phyloP scores from a whole-genome alignment of 495 filamentous ascomycete species.

The Tuber umbilicatum region DNA sequence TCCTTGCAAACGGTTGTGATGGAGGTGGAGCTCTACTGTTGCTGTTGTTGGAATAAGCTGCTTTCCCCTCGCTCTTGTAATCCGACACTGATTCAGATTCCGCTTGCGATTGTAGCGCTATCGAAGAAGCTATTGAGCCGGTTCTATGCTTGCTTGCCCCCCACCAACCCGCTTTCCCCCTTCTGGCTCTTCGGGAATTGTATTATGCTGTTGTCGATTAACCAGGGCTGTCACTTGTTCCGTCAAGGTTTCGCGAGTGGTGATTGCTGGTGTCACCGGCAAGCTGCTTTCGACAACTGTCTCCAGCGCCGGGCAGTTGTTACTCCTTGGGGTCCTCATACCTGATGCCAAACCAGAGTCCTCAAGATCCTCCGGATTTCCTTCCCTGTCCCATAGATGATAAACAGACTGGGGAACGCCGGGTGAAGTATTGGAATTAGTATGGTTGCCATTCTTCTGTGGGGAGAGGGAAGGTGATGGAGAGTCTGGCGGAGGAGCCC shows the following conservation, averaged over 20 bases:
- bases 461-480: conserved; percentile 39
- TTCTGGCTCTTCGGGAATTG: conserved; percentile 34
- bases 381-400: conserved; percentile 31
- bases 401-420: conserved; percentile 46
- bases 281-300: conserved; percentile 89
- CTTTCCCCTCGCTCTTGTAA: conserved; percentile 39
- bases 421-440: conserved; percentile 48
- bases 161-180: conserved; percentile 26
- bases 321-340: conserved; percentile 63
- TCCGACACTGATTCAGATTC: conserved; percentile 42
- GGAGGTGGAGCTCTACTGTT: conserved; percentile 45
- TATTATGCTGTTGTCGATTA: conserved; percentile 30
- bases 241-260: conserved; percentile 48
- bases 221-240: conserved; percentile 48
- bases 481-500: conserved; percentile 36
- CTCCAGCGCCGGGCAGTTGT: conserved; percentile 65
- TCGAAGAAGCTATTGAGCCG: conserved; percentile 38
- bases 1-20: conserved; percentile 50
- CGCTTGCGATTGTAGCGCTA: conserved; percentile 39
- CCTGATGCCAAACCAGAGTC: conserved; percentile 51
- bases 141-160: conserved; percentile 13
- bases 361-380: conserved; percentile 47
- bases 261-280: conserved; percentile 61
- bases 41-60: conserved; percentile 28
- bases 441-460: conserved; percentile 44